Conservation (phyloP, 768 basidiomycete species). For the Auriscalpium microsporum region DNA sequence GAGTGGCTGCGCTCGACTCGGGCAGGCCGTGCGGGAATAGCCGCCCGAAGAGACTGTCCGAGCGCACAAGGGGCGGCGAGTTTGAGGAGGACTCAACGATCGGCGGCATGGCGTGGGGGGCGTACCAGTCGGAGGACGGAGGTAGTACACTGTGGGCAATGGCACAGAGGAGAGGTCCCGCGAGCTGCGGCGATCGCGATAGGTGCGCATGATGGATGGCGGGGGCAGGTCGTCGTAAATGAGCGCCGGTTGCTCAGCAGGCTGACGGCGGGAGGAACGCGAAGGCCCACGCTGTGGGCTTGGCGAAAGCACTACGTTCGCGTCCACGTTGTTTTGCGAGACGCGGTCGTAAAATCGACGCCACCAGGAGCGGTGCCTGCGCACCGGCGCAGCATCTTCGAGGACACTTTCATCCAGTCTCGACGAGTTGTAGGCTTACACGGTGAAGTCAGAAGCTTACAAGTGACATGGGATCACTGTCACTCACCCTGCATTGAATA, state of each 20-base stretch:
- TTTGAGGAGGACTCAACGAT: neutral
- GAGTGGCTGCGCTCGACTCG: slow-evolving; percentile 1
- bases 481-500: slow-evolving; percentile 2
- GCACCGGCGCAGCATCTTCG: neutral
- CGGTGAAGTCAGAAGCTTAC: too few species aligned
- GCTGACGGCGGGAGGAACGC: slow-evolving; percentile 11
- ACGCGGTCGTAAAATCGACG: slow-evolving; percentile 11
- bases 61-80: neutral
- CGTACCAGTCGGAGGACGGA: neutral
- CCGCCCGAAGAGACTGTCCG: slow-evolving; percentile 6
- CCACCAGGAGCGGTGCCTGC: slow-evolving; percentile 12
- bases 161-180: neutral
- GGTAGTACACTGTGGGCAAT: neutral
- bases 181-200: slow-evolving; percentile 13
- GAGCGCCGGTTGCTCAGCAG: slow-evolving; percentile 11
- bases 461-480: too few species aligned
- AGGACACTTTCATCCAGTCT: neutral
- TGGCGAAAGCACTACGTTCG: too few species aligned
- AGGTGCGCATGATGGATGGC: slow-evolving; percentile 24
- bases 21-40: slow-evolving; percentile 5
- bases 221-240: slow-evolving; percentile 35
- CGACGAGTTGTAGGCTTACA: too few species aligned
- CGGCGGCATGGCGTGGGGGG: neutral
- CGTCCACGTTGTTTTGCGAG: slow-evolving; percentile 10
- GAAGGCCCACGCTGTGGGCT: too few species aligned